These are phyloP conservation scores for Globisporangium radiosum DNA, from an alignment of 352 stramenopile species.

Conservation along the genomic window DNA sequence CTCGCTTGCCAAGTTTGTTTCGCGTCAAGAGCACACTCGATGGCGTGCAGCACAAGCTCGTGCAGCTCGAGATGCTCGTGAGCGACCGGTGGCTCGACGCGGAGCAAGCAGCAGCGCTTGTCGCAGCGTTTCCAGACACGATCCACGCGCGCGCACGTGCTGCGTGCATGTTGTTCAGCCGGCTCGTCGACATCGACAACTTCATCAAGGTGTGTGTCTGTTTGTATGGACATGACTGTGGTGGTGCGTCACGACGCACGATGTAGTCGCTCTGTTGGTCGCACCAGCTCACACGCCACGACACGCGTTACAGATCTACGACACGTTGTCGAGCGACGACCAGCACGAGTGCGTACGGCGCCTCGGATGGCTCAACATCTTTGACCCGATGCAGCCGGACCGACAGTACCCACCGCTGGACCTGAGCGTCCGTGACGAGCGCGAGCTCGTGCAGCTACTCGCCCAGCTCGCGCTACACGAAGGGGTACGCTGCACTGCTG, in stretches of 20 bases:
- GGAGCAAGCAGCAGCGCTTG: constrained; percentile 32
- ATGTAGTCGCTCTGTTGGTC: too few relatives aligned
- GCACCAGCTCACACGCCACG: too few relatives aligned
- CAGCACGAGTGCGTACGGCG: constrained; percentile 51
- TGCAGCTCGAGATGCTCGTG: constrained; percentile 46
- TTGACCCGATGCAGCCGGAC: constrained; percentile 74
- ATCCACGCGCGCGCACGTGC: constrained; percentile 43
- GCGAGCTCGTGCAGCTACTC: constrained; percentile 72
- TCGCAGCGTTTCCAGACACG: constrained; percentile 37
- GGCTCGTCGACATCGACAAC: constrained; percentile 70
- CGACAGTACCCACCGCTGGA: constrained; percentile 64
- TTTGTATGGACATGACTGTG: neutral
- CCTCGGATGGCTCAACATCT: constrained; percentile 82
- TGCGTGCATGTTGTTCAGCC: constrained; percentile 50
- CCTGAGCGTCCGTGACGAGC: constrained; percentile 64
- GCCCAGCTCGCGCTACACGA: constrained; percentile 66
- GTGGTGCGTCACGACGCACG: too few relatives aligned
- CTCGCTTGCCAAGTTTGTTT: constrained; percentile 1
- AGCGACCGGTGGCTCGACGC: constrained; percentile 45
- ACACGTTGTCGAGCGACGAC: constrained; percentile 38
- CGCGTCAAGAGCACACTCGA: constrained; percentile 22
- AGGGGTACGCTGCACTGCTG: constrained; percentile 23
- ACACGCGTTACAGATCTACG: constrained; percentile 30
- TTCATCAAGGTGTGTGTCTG: constrained; percentile 42
- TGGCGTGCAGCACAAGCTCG: constrained; percentile 19